Base-by-base conservation (phyloP, 2,329 filamentous ascomycete genomes). In the Aspergillus sp. region DNA sequence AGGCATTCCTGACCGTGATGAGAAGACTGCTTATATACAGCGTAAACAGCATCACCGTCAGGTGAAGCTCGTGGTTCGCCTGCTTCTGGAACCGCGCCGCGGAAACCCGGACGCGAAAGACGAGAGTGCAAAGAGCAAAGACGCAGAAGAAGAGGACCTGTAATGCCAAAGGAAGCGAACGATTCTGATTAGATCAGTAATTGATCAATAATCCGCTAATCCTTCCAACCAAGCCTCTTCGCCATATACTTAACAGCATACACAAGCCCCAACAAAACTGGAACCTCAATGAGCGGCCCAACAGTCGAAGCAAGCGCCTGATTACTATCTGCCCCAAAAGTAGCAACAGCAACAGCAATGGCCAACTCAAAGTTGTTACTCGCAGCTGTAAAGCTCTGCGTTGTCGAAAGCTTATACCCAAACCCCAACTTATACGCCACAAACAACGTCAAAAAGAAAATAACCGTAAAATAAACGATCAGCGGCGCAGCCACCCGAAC, bases 321-420 rank as follows among this genome's bases (percentile, higher is more conserved):
- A 48, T 92, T 85, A 66, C 89, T 93, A 43, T 89, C 77, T 0
- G 88, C 81, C 0, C 91, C 91, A 74, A 89, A 96, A 0, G 88
- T 88, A 0, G 91, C 88, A 3, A 96, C 86, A 0, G 90, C 90
- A 0, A 96, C 91, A 0, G 91, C 91, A 74, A 96, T 96, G 0
- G 92, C 91, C 20, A 96, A 77, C 77, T 96, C 92, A 67, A 96
- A 96, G 70, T 96, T 96, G 70, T 96, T 96, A 71, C 91, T 96
- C 1, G 90, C 89, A 0, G 91, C 92, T 0, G 90, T 96, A 67
- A 96, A 95, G 68, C 89, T 92, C 74, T 96, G 91, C 2, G 90
- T 93, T 8, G 83, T 81, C 1, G 83, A 82, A 1, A 92, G 71
- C 36, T 81, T 81, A 69, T 95, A 96, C 0, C 85, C 85, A 57